These are phyloP conservation scores for Penicillium digitatum DNA, from an alignment of 2,329 filamentous ascomycete genomes.

Conservation along the genomic window DNA sequence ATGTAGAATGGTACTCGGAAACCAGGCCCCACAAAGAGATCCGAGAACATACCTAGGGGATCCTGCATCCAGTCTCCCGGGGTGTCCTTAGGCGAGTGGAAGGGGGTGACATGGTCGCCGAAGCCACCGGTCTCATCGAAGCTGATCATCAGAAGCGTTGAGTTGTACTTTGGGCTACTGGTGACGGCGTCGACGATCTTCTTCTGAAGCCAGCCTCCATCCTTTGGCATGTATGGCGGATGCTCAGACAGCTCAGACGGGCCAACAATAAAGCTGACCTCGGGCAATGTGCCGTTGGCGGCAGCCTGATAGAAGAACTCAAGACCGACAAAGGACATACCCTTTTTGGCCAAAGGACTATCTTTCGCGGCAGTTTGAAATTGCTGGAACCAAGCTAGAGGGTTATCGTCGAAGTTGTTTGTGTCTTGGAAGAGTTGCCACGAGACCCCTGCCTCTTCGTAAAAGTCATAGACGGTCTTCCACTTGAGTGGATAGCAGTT, in stretches of 20 bases:
- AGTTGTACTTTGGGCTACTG: conserved; percentile 48
- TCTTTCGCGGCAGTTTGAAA: conserved; percentile 46
- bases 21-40: conserved; percentile 45
- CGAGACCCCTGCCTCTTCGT: conserved; percentile 47
- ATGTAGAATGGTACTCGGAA: conserved; percentile 55
- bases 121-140: conserved; percentile 55
- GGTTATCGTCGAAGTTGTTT: conserved; percentile 55
- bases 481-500: conserved; percentile 55
- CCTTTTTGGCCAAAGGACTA: conserved; percentile 45
- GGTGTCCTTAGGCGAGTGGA: conserved; percentile 48
- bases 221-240: conserved; percentile 51
- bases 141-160: conserved; percentile 49
- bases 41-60: conserved; percentile 41
- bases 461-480: conserved; percentile 51
- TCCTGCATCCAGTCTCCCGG: conserved; percentile 53
- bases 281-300: conserved; percentile 50
- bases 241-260: conserved; percentile 53
- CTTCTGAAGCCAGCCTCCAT: conserved; percentile 55
- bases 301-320: conserved; percentile 51
- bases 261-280: conserved; percentile 50
- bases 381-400: conserved; percentile 52
- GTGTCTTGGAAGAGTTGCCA: conserved; percentile 52
- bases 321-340: conserved; percentile 48
- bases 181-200: conserved; percentile 51
- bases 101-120: conserved; percentile 54